Base-by-base conservation (phyloP, 371 early-diverging fungal species). In the Syncephalastrum sp. region DNA sequence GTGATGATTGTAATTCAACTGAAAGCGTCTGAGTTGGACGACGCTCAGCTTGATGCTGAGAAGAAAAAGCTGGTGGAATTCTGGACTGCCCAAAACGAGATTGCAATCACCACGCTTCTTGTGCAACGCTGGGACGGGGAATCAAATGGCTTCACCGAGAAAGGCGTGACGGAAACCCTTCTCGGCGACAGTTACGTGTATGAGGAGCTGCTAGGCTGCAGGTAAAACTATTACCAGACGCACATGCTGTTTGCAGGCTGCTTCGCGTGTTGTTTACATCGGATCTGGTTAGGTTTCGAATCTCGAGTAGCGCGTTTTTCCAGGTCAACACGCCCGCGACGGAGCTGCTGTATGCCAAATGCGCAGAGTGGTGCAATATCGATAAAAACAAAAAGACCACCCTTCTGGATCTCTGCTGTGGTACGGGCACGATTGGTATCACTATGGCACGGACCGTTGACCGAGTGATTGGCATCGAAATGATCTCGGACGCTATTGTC, bases 391-490 rank as follows among this genome's bases (percentile, higher is more conserved):
- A 79, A 48, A 65, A 69, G 47, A 66, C 70, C 3, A 74, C 74
- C 1, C 63, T 91, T 21, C 68, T 92, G 23, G 93, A 93, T 64
- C 69, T 94, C 16, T 94, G 95, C 72, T 92, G 92, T 69, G 95
- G 95, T 21, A 92, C 93, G 5, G 93, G 93, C 24, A 91, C 91
- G 10, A 92, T 94, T 64, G 95, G 95, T 19, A 83, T 93, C 45
- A 82, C 85, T 13, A 82, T 92, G 85, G 87, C 93, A 1, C 63
- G 75, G 45, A 65, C 64, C 5, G 86, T 90, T 8, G 84, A 86
- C 50, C 66, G 74, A 19, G 90, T 94, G 12, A 62, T 91, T 59
- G 95, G 93, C 5, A 77, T 93, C 38, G 95, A 94, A 57, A 76
- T 92, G 63, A 74, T 84, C 19, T 63, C 70, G 15, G 79, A 82